Evolutionary conservation across 2,329 filamentous ascomycete species (phyloP), one percentile per base, ranked within the genome.

Genomic region (Diaporthe citriasiana): DNA sequence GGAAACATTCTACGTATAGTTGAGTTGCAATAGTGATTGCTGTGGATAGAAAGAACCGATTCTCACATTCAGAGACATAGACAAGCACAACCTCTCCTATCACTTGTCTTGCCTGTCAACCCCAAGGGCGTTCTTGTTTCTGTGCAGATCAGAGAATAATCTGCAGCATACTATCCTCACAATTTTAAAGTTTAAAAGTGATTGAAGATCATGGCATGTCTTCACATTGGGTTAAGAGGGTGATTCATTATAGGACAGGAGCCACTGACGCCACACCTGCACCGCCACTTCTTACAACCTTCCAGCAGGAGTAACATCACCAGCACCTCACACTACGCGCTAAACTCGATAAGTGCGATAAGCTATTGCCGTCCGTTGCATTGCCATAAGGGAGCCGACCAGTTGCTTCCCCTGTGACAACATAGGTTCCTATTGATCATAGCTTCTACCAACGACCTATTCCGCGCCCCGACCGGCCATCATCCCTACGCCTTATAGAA

Each of bases 281-380:
- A 68, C 63, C 45, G 63, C 63, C 63, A 68, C 63, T 33, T 50
- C n/a, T 9, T 19, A 10, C 38, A 3, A 27, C 17, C 27, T 10
- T 33, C 27, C 15, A 15, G 25, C n/a, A 17, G 25, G 38, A 45
- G 63, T 7, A 66, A 3, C 63, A 68, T 53, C 63, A 53, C 47
- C 47, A 68, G 30, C 42, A 53, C 45, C 63, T 51, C 63, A 53
- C 13, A 47, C 45, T 38, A 33, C 6, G 47, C 63, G 63, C 63
- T 68, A 68, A 40, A 47, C 63, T 40, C n/a, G 47, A 68, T 68
- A 68, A 68, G 63, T 10, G 3, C 63, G 63, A 68, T 68, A 68
- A 68, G 63, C 63, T 53, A 38, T 30, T 38, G 47, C 47, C 63
- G 47, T 68, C 33, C 35, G 33, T 40, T 51, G 63, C 47, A 40